Percentiles rank a stretch among this genome's conserved stretches.
These are phyloP conservation scores for Phytopythium delawarense DNA, from an alignment of 352 stramenopile genomes.

Conservation along the genomic window DNA sequence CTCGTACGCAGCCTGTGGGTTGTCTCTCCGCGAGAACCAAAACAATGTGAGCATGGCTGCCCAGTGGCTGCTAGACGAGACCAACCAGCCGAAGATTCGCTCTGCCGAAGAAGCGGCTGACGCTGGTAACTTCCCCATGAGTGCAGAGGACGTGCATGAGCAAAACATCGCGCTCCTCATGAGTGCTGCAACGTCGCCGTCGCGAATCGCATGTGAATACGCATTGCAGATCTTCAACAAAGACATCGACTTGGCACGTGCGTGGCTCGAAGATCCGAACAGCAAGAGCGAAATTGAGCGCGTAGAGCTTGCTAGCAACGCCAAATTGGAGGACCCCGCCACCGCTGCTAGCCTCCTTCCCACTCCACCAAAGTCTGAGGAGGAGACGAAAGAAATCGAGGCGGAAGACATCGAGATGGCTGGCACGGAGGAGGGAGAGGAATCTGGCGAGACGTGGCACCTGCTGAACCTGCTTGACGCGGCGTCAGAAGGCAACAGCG, in stretches of 20 bases:
- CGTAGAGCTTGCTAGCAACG: constrained; percentile 26
- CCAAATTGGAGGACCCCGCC: constrained; percentile 1
- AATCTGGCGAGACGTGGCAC: constrained; percentile 66
- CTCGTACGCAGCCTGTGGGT: constrained; percentile 72
- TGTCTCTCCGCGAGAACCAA: constrained; percentile 63
- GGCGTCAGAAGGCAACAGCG: constrained; percentile 29
- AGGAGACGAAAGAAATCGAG: constrained; percentile 51
- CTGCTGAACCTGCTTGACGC: constrained; percentile 93
- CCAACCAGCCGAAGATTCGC: constrained; percentile 68
- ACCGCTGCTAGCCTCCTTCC: neutral
- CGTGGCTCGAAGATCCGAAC: constrained; percentile 53
- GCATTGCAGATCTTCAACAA: constrained; percentile 60
- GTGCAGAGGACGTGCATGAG: constrained; percentile 54
- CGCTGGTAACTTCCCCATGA: constrained; percentile 46
- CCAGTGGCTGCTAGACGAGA: constrained; percentile 80
- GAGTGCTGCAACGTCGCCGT: constrained; percentile 50
- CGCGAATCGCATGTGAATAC: constrained; percentile 55
- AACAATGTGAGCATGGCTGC: constrained; percentile 71
- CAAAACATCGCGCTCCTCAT: constrained; percentile 71
- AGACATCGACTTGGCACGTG: constrained; percentile 56
- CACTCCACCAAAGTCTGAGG: constrained; percentile 10
- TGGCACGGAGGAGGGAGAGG: constrained; percentile 36
- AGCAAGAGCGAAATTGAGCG: constrained; percentile 66
- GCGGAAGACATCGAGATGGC: constrained; percentile 52
- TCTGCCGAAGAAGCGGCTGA: constrained; percentile 51